phyloP scores from a whole-genome alignment of 306 rosid genomes.

The apple (Malus domestica) region ASM211411v1 NC_041798.1:25475001-25475500 shows the following conservation, averaged over 20 bases:
- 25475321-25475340: not conserved
- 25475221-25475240: not conserved
- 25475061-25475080: not conserved
- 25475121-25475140: not conserved
- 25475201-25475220: not conserved
- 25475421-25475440: too few species aligned
- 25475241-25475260: not conserved
- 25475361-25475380: not conserved
- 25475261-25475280: not conserved
- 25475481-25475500: conserved; percentile 17
- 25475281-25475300: not conserved
- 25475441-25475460: not conserved
- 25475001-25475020: not conserved
- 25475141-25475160: not conserved
- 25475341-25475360: conserved; percentile 1
- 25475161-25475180: not conserved
- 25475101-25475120: not conserved
- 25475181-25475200: not conserved
- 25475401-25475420: too few species aligned
- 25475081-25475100: not conserved
- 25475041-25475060: conserved; percentile 1
- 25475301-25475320: not conserved
- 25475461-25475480: conserved; percentile 23
- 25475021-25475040: not conserved
- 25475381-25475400: too few species aligned